phyloP scores from a whole-genome alignment of 164 flowering plant species.

The Sextonia rubra region DNA sequence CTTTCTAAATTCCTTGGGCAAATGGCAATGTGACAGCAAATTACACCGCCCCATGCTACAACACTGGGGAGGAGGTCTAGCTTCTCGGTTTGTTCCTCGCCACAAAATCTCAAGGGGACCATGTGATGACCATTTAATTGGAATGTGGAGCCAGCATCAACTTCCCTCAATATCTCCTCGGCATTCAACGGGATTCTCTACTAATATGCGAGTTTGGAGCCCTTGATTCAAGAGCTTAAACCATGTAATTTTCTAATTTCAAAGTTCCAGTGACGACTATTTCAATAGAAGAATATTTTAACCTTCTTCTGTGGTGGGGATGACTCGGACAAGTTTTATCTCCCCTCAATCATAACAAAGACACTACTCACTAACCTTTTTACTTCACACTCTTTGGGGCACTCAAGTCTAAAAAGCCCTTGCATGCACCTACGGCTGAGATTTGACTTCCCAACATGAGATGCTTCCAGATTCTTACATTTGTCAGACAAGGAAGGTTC shows the following conservation, averaged over 20 bases:
- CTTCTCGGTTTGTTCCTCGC: neutral
- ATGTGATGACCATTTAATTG: constrained; percentile 8
- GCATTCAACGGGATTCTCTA: neutral
- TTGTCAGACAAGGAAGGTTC: neutral
- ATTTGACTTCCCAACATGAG: neutral
- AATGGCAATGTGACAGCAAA: too few species aligned
- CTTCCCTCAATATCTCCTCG: neutral
- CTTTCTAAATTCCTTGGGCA: too few species aligned
- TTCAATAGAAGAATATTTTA: constrained; percentile 4
- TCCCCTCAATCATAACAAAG: constrained; percentile 4
- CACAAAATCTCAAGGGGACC: constrained; percentile 18
- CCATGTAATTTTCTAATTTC: neutral
- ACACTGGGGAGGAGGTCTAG: neutral
- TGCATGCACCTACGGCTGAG: neutral
- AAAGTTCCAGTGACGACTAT: neutral
- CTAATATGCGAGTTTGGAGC: neutral
- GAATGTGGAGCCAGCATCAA: too few species aligned
- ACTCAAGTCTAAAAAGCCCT: too few species aligned
- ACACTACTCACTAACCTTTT: neutral
- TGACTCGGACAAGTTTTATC: neutral
- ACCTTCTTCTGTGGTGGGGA: neutral
- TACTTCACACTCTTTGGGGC: neutral
- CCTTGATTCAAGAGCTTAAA: constrained; percentile 2
- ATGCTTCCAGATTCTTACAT: neutral
- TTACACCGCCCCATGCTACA: too few species aligned